phyloP scores from a whole-genome alignment of 2,329 filamentous ascomycete genomes.

The Talaromyces rugulosus region DNA sequence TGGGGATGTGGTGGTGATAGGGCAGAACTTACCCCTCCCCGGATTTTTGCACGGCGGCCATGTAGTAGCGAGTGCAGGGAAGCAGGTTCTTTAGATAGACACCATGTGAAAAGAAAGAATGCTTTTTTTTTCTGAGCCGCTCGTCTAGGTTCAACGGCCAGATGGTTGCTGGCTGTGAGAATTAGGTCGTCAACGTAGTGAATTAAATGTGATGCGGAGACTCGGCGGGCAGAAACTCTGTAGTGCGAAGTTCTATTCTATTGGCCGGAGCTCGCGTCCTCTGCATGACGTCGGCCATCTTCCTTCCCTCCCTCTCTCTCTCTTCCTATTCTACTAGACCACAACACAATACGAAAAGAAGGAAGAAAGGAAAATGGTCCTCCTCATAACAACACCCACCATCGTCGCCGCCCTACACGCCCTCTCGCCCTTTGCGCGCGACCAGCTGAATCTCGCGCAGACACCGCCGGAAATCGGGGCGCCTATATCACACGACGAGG shows the following conservation, averaged over 20 bases:
- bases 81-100: not conserved
- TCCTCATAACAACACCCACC: constrained; percentile 34
- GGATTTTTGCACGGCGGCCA: constrained; percentile 20
- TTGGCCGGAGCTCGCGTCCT: not conserved
- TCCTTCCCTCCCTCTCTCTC: constrained; percentile 2
- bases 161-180: not conserved
- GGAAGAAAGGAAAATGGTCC: constrained; percentile 32
- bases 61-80: constrained; percentile 7
- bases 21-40: constrained; percentile 10
- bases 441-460: constrained; percentile 32
- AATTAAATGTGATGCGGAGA: not conserved
- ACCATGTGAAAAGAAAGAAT: not conserved
- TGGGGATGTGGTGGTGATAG: not conserved
- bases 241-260: not conserved
- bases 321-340: constrained; percentile 10
- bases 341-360: not conserved
- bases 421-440: constrained; percentile 27
- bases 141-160: not conserved
- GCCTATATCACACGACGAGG: constrained; percentile 40
- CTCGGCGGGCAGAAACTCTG: not conserved
- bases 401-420: constrained; percentile 37
- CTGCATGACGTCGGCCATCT: not conserved
- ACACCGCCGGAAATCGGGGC: constrained; percentile 21
- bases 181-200: not conserved
- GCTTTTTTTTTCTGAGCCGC: not conserved